Evolutionary conservation across 1,139 yeast genomes (phyloP), one percentile per base, ranked within the genome.

Genomic region (Nakaseomyces glabratus): DNA sequence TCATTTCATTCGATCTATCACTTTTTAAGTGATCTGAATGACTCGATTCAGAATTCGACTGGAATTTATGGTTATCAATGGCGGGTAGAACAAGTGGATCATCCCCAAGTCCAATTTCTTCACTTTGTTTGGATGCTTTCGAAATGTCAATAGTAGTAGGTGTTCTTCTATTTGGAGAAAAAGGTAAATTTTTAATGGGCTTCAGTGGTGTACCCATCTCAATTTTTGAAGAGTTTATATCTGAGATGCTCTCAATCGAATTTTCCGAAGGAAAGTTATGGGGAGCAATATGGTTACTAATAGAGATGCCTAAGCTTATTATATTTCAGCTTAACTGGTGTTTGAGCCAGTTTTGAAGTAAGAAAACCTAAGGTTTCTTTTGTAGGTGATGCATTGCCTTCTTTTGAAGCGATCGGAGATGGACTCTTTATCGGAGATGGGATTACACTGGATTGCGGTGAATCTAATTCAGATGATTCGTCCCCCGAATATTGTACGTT

Each of bases 271-370:
- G n/a, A n/a, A n/a, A n/a, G n/a, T n/a, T n/a, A n/a, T n/a, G n/a
- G n/a, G 2, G 4, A n/a, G n/a, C 7, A 4, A 7, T 18, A 17
- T 17, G 6, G 6, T n/a, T n/a, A 8, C 21, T 6, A n/a, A 17
- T 26, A 26, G 21, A 26, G 30, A n/a, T 26, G 30, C 30, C 30
- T 26, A 26, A 26, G 30, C 30, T 21, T 26, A 26, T 8, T 8
- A 10, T 13, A 9, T 4, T 7, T 4, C 25, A 3, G 7, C 13
- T 4, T 1, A 10, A 4, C 12, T 12, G 22, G 8, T 10, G 22
- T 16, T 3, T 9, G 23, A n/a, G n/a, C n/a, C n/a, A n/a, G 8
- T 23, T 31, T 12, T 23, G 13, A 4, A 31, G n/a, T 5, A n/a
- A n/a, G n/a, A n/a, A n/a, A n/a, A n/a, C n/a, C n/a, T n/a, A n/a